Conservation (phyloP, 2,329 filamentous ascomycete species). For the Aspergillus unguis region DNA sequence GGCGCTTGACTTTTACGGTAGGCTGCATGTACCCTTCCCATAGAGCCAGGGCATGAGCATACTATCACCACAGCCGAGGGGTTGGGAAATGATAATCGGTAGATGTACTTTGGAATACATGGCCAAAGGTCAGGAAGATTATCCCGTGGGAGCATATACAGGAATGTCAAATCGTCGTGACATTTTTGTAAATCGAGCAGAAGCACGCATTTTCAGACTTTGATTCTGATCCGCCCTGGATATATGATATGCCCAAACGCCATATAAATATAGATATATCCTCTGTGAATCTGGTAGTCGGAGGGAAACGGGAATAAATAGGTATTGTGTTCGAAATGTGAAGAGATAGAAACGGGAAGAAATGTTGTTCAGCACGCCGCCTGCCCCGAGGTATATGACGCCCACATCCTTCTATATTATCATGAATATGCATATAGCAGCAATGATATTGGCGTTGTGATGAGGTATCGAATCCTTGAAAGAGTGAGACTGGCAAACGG, state of each 20-base stretch:
- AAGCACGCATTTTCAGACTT: not conserved
- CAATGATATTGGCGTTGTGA: not conserved
- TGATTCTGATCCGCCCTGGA: not conserved
- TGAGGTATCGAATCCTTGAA: not conserved
- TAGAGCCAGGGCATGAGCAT: too few species aligned
- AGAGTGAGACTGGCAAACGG: constrained; percentile 7
- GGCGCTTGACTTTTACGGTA: too few species aligned
- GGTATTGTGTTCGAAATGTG: not conserved
- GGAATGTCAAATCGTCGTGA: too few species aligned
- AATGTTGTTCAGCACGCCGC: too few species aligned
- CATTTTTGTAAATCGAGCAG: not conserved
- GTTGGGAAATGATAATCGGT: not conserved
- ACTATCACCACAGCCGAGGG: too few species aligned
- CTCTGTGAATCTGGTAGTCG: not conserved
- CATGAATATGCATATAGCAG: not conserved
- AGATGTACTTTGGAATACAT: not conserved
- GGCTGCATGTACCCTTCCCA: too few species aligned
- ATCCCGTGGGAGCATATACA: too few species aligned
- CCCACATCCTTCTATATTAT: too few species aligned
- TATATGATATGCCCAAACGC: constrained; percentile 1
- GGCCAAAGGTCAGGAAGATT: not conserved
- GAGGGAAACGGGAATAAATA: not conserved
- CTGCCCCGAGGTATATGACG: too few species aligned
- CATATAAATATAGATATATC: not conserved
- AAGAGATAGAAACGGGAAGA: not conserved